Evolutionary conservation across 768 basidiomycete species (phyloP).

Genomic region (Russula sp.): DNA sequence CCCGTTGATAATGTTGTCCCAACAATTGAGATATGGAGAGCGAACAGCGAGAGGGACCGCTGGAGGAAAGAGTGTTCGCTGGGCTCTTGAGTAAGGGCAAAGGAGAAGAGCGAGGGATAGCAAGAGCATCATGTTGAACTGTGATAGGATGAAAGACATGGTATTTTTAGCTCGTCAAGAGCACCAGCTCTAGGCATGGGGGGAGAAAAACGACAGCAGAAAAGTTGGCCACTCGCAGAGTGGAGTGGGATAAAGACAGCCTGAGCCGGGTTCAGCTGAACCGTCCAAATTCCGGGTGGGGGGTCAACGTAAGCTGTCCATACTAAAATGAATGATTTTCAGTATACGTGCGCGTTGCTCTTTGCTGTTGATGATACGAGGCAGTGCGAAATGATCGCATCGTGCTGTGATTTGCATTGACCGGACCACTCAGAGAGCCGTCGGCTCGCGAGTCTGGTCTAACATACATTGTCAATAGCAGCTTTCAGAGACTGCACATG

Average conservation of each 20-base stretch:
- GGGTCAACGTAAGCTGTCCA: not conserved
- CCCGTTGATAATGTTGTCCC: slow-evolving; percentile 14
- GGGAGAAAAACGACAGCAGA: not conserved
- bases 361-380: too few species aligned
- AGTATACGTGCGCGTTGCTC: too few species aligned
- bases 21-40: slow-evolving; percentile 25
- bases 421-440: too few species aligned
- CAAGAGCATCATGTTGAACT: not conserved
- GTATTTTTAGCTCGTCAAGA: not conserved
- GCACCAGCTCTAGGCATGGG: not conserved
- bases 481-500: too few species aligned
- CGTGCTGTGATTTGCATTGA: too few species aligned
- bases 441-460: too few species aligned
- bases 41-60: slow-evolving; percentile 25
- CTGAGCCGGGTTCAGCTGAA: not conserved
- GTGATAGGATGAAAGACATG: not conserved
- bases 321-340: not conserved
- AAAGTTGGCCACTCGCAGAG: not conserved
- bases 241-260: not conserved
- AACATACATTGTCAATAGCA: too few species aligned
- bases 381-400: too few species aligned
- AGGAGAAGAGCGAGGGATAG: not conserved
- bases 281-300: not conserved
- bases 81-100: not conserved
- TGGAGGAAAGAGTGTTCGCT: slow-evolving; percentile 21